These are phyloP conservation scores for Phytophthora lateralis DNA, from an alignment of 352 stramenopile species.

Conservation along the genomic window DNA sequence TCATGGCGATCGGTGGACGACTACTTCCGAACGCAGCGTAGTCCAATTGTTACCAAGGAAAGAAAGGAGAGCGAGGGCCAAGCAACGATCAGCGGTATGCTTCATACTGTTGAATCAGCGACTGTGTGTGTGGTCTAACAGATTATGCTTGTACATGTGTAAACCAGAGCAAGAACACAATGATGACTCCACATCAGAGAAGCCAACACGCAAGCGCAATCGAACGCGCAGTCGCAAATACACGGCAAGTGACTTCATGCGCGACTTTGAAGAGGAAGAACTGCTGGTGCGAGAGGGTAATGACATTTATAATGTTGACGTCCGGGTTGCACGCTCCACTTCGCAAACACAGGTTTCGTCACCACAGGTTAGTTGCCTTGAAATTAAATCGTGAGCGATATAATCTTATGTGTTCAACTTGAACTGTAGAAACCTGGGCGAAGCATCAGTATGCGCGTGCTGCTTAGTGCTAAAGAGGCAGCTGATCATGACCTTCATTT, in stretches of 20 bases:
- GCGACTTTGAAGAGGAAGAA: conserved; percentile 80
- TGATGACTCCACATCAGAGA: conserved; percentile 43
- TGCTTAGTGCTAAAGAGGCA: conserved; percentile 69
- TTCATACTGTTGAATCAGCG: conserved; percentile 1
- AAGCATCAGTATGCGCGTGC: conserved; percentile 44
- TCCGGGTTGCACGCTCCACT: conserved; percentile 19
- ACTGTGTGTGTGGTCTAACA: conserved; percentile 4
- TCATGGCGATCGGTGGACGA: conserved; percentile 52
- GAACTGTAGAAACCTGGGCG: conserved; percentile 28
- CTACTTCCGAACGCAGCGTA: conserved; percentile 60
- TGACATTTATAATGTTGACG: conserved; percentile 19
- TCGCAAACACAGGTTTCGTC: conserved; percentile 26
- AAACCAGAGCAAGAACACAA: conserved; percentile 49
- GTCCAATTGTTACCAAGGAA: conserved; percentile 33
- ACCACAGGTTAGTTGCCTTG: conserved; percentile 21
- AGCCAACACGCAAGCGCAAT: conserved; percentile 5
- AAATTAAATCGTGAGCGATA: not conserved
- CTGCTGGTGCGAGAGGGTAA: conserved; percentile 37
- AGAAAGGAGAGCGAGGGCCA: conserved; percentile 24
- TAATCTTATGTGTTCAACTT: not conserved
- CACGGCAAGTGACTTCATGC: conserved; percentile 79
- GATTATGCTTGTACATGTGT: not conserved
- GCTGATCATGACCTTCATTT: conserved; percentile 62
- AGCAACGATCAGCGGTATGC: conserved; percentile 28
- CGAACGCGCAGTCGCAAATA: conserved; percentile 66